Evolutionary conservation across 2,329 filamentous ascomycete genomes (phyloP), one percentile per base, ranked within the genome.

Genomic region (Macrophomina tecta): DNA sequence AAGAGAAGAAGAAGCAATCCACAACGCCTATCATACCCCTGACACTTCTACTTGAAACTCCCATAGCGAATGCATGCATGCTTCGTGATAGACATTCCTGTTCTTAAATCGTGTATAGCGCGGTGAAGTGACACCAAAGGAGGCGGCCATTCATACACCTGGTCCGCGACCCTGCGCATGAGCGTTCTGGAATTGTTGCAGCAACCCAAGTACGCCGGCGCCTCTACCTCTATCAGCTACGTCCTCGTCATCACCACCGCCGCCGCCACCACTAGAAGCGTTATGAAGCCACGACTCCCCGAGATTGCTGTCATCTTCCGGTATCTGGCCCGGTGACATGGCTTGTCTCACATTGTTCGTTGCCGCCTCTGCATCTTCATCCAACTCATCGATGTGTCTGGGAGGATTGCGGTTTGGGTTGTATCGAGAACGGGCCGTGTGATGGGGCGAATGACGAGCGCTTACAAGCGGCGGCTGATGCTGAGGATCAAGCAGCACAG

Each of bases 401-500:
- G 68, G 46, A n/a, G 68, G 61, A 16, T 75, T 73, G 16, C 77
- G 68, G 11, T 71, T 69, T 0, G 73, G 68, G 32, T 73, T 70
- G 40, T 85, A 71, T 85, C 87, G 71, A 80, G 83, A 56, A 74
- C 79, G 69, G 81, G 86, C 40, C 76, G 81, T 58, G 80, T 83
- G 71, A 83, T 83, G 63, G 75, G 80, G 72, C 63, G 73, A 81
- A 78, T 67, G 80, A 80, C 71, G 82, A 72, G 75, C 67, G 48
- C 69, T 80, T 9, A 84, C 82, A 1, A 81, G 80, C 1, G 83
- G 81, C 5, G 90, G 91, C 68, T 93, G 90, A 69, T 94, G 89
- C 73, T 91, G 90, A 2, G 90, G 88, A 77, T 94, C 91, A 2
- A 94, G 82, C 1, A 94, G 82, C 70, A 91, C 86, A 1, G 90